Conservation (phyloP, 352 stramenopile species). For the Phytophthora europaea region DNA sequence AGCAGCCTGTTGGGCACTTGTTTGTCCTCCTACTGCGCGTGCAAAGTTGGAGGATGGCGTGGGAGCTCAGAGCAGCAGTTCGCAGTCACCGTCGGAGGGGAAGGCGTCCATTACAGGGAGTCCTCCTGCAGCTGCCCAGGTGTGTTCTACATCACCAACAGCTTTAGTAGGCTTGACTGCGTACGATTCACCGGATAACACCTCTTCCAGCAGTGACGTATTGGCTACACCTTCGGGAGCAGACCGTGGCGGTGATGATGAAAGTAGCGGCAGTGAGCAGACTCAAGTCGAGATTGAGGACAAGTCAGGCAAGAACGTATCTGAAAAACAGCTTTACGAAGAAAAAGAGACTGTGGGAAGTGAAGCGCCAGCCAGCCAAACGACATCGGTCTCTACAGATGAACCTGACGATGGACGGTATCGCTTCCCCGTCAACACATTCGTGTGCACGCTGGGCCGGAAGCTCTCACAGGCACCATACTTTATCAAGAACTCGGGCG, state of each 20-base stretch:
- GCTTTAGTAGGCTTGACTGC: background rate
- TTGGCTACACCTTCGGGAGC: background rate
- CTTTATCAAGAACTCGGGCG: constrained; percentile 89
- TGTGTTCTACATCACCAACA: background rate
- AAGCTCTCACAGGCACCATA: constrained; percentile 89
- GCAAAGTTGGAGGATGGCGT: constrained; percentile 68
- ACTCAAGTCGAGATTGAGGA: constrained; percentile 20
- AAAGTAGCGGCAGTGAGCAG: constrained; percentile 14
- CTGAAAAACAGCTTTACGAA: constrained; percentile 17
- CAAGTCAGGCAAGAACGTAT: constrained; percentile 21
- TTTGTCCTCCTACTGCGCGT: constrained; percentile 65
- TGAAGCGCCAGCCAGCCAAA: constrained; percentile 27
- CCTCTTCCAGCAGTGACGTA: constrained; percentile 19
- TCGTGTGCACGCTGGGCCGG: constrained; percentile 84
- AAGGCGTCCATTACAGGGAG: constrained; percentile 14
- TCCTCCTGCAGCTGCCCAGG: background rate
- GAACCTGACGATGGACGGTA: constrained; percentile 65
- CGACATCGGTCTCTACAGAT: constrained; percentile 45
- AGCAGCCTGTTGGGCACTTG: constrained; percentile 82
- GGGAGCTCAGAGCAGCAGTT: constrained; percentile 13
- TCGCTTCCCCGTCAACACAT: constrained; percentile 86
- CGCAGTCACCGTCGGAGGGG: constrained; percentile 12
- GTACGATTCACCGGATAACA: background rate
- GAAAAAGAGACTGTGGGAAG: constrained; percentile 9
- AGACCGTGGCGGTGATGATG: constrained; percentile 8